Conservation (phyloP, 768 basidiomycete species). For the Floccularia luteovirens region DNA sequence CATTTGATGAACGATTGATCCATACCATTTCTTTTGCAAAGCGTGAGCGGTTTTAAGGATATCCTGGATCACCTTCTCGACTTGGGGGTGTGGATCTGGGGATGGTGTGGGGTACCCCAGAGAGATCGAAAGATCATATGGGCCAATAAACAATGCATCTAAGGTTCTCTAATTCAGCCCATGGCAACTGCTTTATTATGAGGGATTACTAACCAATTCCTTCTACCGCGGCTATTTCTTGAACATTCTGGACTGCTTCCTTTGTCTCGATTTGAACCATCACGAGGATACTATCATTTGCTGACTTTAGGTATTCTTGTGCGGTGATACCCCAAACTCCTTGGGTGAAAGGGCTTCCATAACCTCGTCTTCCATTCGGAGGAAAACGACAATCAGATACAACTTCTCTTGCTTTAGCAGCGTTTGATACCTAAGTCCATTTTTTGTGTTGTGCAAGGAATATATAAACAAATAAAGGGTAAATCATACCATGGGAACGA, state of each 20-base stretch:
- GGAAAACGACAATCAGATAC: conserved; percentile 56
- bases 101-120: conserved; percentile 2
- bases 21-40: conserved; percentile 1
- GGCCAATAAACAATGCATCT: conserved; percentile 22
- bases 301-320: conserved; percentile 43
- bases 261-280: conserved; percentile 64
- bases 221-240: conserved; percentile 52
- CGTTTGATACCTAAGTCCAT: conserved; percentile 40
- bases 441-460: neutral
- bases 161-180: conserved; percentile 12
- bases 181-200: conserved; percentile 5
- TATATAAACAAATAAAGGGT: conserved; percentile 44
- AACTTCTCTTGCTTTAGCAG: conserved; percentile 47
- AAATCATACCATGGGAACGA: conserved; percentile 57
- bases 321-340: conserved; percentile 44
- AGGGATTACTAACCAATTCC: conserved; percentile 54
- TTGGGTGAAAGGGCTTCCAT: conserved; percentile 59
- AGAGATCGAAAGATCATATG: conserved; percentile 3
- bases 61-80: neutral
- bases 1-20: neutral
- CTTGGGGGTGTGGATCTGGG: conserved; percentile 1
- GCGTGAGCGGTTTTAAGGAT: neutral
- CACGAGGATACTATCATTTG: conserved; percentile 47
- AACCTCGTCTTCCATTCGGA: conserved; percentile 53
- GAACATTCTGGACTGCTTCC: conserved; percentile 51